A percentile compares a stretch with the other conserved stretches of the same genome.
Conservation (phyloP, 23 red algal genomes). For the Agarophyton chilense region DNA sequence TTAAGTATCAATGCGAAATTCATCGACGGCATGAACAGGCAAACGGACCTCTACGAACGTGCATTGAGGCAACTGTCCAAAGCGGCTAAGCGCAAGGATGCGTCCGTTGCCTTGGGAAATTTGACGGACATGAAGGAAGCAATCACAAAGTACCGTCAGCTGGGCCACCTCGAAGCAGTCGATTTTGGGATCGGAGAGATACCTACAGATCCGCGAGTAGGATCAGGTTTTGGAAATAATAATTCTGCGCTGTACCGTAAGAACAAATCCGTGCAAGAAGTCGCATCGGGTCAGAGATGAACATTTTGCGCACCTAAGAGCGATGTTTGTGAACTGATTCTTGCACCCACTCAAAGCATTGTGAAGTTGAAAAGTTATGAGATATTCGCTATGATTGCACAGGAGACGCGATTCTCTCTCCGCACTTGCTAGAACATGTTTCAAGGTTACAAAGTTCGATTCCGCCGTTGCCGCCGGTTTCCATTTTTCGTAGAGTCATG, state of each 20-base stretch:
- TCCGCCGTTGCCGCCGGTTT: neutral
- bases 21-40: slow-evolving; percentile 64
- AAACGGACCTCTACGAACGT: slow-evolving; percentile 60
- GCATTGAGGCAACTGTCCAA: slow-evolving; percentile 49
- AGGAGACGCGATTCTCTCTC: neutral
- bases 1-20: slow-evolving; percentile 64
- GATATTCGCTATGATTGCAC: neutral
- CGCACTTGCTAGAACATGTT: neutral
- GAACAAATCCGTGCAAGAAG: slow-evolving; percentile 63
- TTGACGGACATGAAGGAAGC: slow-evolving; percentile 53
- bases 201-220: slow-evolving; percentile 55
- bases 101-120: slow-evolving; percentile 28
- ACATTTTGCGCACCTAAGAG: no score
- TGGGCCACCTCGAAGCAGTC: slow-evolving; percentile 53
- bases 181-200: slow-evolving; percentile 85
- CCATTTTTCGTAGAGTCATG: slow-evolving; percentile 17
- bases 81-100: slow-evolving; percentile 67
- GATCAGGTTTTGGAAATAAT: slow-evolving; percentile 83
- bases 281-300: slow-evolving; percentile 34
- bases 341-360: neutral
- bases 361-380: neutral
- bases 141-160: slow-evolving; percentile 52
- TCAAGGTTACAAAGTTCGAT: neutral
- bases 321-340: neutral
- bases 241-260: slow-evolving; percentile 76